A percentile compares a stretch with the other conserved stretches of the same genome.
These are phyloP conservation scores for Pulveroboletus ridleyi DNA, from an alignment of 1,284 basidiomycete species.

Conservation along the genomic window DNA sequence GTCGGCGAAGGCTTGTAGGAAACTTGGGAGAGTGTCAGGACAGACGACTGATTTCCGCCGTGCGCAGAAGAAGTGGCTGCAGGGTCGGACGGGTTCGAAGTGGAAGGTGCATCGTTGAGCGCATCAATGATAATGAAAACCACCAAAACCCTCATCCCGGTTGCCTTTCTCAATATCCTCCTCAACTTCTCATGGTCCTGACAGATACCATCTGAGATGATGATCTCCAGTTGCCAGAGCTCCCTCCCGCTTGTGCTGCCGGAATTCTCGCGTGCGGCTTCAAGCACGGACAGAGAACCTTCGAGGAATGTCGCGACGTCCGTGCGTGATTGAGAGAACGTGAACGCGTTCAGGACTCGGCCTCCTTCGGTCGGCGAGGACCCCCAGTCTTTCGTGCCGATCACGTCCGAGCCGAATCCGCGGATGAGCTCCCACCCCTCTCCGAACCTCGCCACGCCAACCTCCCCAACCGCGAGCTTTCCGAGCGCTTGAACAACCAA, in stretches of 20 bases:
- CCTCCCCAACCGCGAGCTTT: conserved; percentile 94
- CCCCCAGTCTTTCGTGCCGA: conserved; percentile 36
- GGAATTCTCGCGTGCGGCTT: conserved; percentile 70
- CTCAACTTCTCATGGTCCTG: conserved; percentile 93
- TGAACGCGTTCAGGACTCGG: conserved; percentile 82
- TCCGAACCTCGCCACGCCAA: conserved; percentile 94
- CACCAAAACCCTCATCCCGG: conserved; percentile 93
- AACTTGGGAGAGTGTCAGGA: conserved; percentile 93
- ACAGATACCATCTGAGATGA: conserved; percentile 98
- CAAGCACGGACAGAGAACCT: conserved; percentile 80
- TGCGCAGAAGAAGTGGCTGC: conserved; percentile 20
- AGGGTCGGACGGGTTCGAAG: conserved; percentile 23
- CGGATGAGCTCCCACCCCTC: conserved; percentile 90
- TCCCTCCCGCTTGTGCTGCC: conserved; percentile 66
- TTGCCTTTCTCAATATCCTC: conserved; percentile 83
- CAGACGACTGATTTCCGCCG: conserved; percentile 65
- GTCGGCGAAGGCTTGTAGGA: conserved; percentile 73
- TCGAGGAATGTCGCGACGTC: conserved; percentile 91
- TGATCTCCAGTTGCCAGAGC: conserved; percentile 98
- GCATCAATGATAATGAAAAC: conserved; percentile 98
- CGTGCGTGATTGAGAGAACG: conserved; percentile 92
- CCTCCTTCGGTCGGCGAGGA: conserved; percentile 36
- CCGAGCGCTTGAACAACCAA: conserved; percentile 92
- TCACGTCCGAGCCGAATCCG: conserved; percentile 76
- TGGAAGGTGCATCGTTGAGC: conserved; percentile 54